Conservation (phyloP, 2,329 filamentous ascomycete species). For the Nigrograna mackinnonii region DNA sequence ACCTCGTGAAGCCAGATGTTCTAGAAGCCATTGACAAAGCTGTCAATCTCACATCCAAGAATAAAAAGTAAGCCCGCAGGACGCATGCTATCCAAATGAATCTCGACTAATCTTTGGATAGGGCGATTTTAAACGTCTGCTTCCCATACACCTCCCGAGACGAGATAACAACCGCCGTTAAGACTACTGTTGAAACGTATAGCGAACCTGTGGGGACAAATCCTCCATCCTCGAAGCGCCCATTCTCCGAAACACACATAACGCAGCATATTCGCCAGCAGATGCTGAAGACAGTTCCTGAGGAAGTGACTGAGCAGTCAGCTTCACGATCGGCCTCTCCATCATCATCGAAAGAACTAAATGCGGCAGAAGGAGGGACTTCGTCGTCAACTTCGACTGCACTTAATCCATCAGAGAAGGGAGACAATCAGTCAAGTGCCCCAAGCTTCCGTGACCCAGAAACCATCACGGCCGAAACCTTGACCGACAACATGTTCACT, state of each 20-base stretch:
- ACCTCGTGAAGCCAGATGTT: slow-evolving; percentile 84
- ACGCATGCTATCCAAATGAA: too few species aligned
- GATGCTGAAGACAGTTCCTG: slow-evolving; percentile 45
- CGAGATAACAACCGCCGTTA: slow-evolving; percentile 90
- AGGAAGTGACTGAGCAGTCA: slow-evolving; percentile 26
- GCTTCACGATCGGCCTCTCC: slow-evolving; percentile 36
- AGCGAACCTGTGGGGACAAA: slow-evolving; percentile 67
- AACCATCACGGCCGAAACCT: slow-evolving; percentile 78
- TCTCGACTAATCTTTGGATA: slow-evolving; percentile 28
- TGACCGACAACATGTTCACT: slow-evolving; percentile 88
- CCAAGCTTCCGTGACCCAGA: slow-evolving; percentile 71
- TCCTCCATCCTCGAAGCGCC: slow-evolving; percentile 59
- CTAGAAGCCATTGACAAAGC: slow-evolving; percentile 85
- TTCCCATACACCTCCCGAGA: slow-evolving; percentile 97
- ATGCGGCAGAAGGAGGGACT: slow-evolving; percentile 27
- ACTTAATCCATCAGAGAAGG: slow-evolving; percentile 38
- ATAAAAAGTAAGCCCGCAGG: slow-evolving; percentile 84
- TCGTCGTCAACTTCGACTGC: slow-evolving; percentile 44
- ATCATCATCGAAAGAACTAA: slow-evolving; percentile 39
- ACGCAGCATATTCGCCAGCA: slow-evolving; percentile 74
- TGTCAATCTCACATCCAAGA: slow-evolving; percentile 82
- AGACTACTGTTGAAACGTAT: slow-evolving; percentile 85
- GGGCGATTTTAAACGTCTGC: slow-evolving; percentile 84
- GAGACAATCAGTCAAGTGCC: slow-evolving; percentile 16
- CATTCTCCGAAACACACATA: slow-evolving; percentile 88